Evolutionary conservation across 768 basidiomycete species (phyloP).

Genomic region (Phylloporus sp.): DNA sequence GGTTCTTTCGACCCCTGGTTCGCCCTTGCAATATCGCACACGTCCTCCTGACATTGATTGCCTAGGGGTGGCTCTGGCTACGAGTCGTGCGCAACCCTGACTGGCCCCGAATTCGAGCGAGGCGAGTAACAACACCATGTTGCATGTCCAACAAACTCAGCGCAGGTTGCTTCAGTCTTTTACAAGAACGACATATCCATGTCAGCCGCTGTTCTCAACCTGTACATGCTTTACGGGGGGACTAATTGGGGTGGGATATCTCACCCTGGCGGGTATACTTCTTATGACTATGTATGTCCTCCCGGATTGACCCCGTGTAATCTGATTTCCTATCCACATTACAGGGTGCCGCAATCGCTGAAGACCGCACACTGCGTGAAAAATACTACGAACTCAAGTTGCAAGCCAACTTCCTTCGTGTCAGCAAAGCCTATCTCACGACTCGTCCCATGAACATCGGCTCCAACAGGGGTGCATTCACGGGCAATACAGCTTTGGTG

Average conservation of each 20-base stretch:
- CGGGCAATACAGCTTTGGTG: constrained; percentile 43
- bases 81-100: constrained; percentile 16
- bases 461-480: constrained; percentile 41
- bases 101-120: constrained; percentile 23
- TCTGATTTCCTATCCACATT: neutral
- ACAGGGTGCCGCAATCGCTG: constrained; percentile 46
- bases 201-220: constrained; percentile 28
- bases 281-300: constrained; percentile 51
- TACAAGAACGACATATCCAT: constrained; percentile 22
- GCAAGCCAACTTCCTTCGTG: constrained; percentile 47
- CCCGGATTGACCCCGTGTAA: neutral
- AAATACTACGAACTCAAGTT: constrained; percentile 52
- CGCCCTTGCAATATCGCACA: constrained; percentile 27
- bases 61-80: constrained; percentile 25
- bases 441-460: constrained; percentile 40
- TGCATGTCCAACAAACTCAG: constrained; percentile 3
- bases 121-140: constrained; percentile 2
- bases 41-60: neutral
- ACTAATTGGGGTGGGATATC: constrained; percentile 59
- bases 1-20: constrained; percentile 53
- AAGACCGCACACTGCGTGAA: constrained; percentile 48
- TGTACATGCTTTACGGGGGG: constrained; percentile 60
- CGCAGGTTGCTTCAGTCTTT: constrained; percentile 3
- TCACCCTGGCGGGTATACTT: constrained; percentile 53
- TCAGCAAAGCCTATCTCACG: constrained; percentile 47